Percentiles rank a stretch among this genome's conserved stretches.
phyloP scores from a whole-genome alignment of 345 rosid genomes.

The Lenwebbia sp. region DNA sequence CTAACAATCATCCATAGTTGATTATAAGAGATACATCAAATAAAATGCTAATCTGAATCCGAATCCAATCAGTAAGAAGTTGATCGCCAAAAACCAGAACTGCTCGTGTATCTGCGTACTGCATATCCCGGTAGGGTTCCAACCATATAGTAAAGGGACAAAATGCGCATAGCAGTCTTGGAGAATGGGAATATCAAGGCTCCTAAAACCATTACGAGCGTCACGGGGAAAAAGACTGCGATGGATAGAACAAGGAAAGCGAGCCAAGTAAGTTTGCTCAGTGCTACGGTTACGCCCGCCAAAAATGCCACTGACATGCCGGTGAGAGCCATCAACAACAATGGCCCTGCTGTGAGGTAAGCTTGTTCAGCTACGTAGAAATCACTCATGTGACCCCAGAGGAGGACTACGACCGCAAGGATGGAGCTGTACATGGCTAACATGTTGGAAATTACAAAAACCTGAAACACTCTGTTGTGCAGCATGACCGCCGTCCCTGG shows the following conservation, averaged over 20 bases:
- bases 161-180: neutral
- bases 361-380: neutral
- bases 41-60: too few species aligned
- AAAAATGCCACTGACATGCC: neutral
- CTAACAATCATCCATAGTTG: too few species aligned
- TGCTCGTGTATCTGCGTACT: too few species aligned
- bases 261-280: neutral
- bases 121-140: too few species aligned
- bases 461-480: fast-evolving
- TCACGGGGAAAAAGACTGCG: too few species aligned
- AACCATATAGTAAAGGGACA: neutral
- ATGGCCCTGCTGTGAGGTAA: neutral
- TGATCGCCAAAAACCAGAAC: too few species aligned
- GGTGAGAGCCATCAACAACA: neutral
- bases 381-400: too few species aligned
- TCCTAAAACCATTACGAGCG: too few species aligned
- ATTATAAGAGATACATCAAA: too few species aligned
- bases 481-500: fast-evolving
- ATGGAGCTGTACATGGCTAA: neutral
- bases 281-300: fast-evolving
- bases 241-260: too few species aligned
- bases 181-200: neutral
- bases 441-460: neutral
- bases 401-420: too few species aligned
- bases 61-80: too few species aligned